Conservation (phyloP, 305 asterid genomes). For the Petunia hybrid region DNA sequence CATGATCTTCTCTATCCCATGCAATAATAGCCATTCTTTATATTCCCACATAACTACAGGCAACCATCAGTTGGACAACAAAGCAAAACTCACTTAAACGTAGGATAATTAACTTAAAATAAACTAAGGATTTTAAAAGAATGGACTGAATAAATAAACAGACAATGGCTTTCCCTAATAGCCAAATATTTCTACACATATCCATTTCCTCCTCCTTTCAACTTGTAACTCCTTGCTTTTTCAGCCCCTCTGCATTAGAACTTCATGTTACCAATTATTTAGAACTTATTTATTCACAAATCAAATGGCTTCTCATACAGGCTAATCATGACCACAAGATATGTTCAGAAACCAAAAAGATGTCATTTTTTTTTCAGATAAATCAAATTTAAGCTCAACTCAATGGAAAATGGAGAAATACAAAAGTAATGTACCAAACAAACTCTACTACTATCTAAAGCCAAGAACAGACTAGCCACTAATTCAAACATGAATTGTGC, state of each 20-base stretch:
- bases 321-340: neutral
- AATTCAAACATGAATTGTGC: neutral
- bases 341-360: neutral
- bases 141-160: neutral
- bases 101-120: neutral
- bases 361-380: neutral
- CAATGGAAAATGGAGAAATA: neutral
- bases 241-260: neutral
- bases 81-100: neutral
- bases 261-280: neutral
- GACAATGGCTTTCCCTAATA: neutral
- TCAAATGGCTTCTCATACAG: neutral
- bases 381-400: slow-evolving; percentile 5
- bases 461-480: neutral
- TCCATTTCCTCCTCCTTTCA: neutral
- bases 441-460: neutral
- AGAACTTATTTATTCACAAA: neutral
- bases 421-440: neutral
- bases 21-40: neutral
- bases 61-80: neutral
- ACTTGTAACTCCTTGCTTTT: neutral
- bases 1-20: neutral
- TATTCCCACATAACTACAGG: neutral
- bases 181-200: neutral
- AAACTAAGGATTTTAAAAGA: neutral